Base-by-base conservation (phyloP, 371 early-diverging fungal species). In the Mucor irregularis region DNA sequence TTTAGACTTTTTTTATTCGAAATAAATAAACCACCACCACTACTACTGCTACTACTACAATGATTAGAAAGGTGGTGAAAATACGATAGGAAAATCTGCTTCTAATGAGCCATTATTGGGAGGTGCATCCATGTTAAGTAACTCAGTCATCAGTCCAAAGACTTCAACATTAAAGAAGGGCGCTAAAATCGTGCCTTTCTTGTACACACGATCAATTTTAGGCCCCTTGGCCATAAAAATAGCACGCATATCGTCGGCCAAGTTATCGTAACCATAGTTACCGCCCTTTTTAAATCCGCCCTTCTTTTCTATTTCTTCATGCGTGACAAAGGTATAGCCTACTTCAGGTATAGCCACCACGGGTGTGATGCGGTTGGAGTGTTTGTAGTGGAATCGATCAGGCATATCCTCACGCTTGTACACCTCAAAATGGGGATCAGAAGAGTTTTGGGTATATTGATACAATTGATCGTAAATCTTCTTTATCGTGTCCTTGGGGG, bases 141-240 rank as follows among this genome's bases (percentile, higher is more conserved):
- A 66, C 26, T 77, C 64, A 4, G 86, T 61, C 50, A 93, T 57
- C 43, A 94, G 70, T 4, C 75, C 82, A 61, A 92, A 91, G 10
- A 94, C 64, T 62, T 93, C 90, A 0, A 86, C 77, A 66, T 93
- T 93, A 38, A 77, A 75, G 40, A 90, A 85, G 1, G 87, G 78
- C n/a, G 73, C 65, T n/a, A 79, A 22, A n/a, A 74, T 40, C 2
- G 66, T 53, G 1, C 73, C 80, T 19, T 35, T 33, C 21, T 38
- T 56, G 31, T 56, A 62, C 2, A 24, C 37, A 8, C 46, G 33
- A 10, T 57, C 31, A 57, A 95, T 86, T 1, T 82, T 78, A 0
- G 94, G 94, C 0, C 96, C 96, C 19, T 67, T 62, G 4, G 93
- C 96, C 56, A 94, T 61, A 62, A 97, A 96, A 21, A 93, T 85